phyloP scores from a whole-genome alignment of 768 basidiomycete genomes.

The Russula compacta region DNA sequence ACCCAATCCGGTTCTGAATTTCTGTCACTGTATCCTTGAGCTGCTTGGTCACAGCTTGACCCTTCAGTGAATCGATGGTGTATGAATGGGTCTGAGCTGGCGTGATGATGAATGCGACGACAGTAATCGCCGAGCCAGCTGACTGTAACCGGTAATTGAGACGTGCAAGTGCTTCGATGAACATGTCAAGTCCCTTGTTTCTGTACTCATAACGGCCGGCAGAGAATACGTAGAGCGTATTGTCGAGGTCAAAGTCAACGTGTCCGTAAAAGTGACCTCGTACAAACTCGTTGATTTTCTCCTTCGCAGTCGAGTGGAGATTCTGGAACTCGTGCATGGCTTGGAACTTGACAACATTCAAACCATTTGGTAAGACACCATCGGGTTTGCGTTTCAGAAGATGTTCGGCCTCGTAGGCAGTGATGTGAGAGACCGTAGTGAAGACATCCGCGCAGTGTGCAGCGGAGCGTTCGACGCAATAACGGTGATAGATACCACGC shows the following conservation, averaged over 20 bases:
- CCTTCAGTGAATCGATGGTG: slow-evolving; percentile 94
- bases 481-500: slow-evolving; percentile 95
- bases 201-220: slow-evolving; percentile 99
- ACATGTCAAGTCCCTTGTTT: slow-evolving; percentile 99
- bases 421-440: slow-evolving; percentile 97
- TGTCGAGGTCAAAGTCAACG: slow-evolving; percentile 92
- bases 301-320: slow-evolving; percentile 82
- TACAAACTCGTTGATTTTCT: slow-evolving; percentile 98
- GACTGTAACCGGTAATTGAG: slow-evolving; percentile 58
- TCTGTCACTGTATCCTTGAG: slow-evolving; percentile 92
- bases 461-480: slow-evolving; percentile 94
- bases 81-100: slow-evolving; percentile 94
- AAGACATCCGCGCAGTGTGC: slow-evolving; percentile 97
- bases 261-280: slow-evolving; percentile 98
- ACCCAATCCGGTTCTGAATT: slow-evolving; percentile 88
- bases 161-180: slow-evolving; percentile 92
- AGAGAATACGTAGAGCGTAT: slow-evolving; percentile 92
- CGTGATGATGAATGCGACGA: slow-evolving; percentile 99
- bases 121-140: slow-evolving; percentile 62
- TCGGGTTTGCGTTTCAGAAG: slow-evolving; percentile 96
- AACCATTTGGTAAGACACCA: slow-evolving; percentile 92
- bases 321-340: slow-evolving; percentile 99
- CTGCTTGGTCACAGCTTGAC: slow-evolving; percentile 96
- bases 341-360: slow-evolving; percentile 98
- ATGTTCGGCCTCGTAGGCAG: slow-evolving; percentile 95